A percentile compares a stretch with the other conserved stretches of the same genome.
Evolutionary conservation across 345 rosid genomes (phyloP).

Genomic region (Linum lewisii): DNA sequence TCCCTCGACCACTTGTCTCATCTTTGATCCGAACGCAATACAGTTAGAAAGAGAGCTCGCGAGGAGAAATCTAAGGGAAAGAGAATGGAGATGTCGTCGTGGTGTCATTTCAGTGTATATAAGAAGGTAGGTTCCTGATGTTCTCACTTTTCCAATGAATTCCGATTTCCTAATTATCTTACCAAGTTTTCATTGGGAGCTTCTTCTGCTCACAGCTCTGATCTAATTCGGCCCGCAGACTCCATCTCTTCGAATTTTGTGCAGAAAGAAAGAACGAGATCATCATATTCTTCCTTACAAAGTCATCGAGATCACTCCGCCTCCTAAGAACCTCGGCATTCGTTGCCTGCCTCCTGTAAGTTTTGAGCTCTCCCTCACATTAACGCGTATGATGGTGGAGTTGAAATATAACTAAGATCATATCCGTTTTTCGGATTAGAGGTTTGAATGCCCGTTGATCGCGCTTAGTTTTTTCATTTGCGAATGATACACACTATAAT

Average conservation of each 20-base stretch:
- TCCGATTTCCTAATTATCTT: neutral
- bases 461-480: too few species aligned
- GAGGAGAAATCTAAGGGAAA: neutral
- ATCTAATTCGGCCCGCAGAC: constrained; percentile 15
- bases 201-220: neutral
- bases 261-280: constrained; percentile 68
- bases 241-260: constrained; percentile 26
- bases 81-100: constrained; percentile 35
- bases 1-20: neutral
- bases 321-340: constrained; percentile 81
- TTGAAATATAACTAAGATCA: too few species aligned
- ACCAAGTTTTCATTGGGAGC: neutral
- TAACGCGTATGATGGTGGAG: too few species aligned
- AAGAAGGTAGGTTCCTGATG: constrained; percentile 25
- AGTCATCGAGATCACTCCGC: constrained; percentile 90
- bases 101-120: constrained; percentile 23
- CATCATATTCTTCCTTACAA: constrained; percentile 56
- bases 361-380: constrained; percentile 1
- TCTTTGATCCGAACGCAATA: neutral
- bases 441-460: too few species aligned
- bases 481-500: too few species aligned
- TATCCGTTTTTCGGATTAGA: too few species aligned
- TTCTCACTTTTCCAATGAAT: too few species aligned
- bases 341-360: constrained; percentile 76
- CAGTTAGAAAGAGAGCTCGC: neutral